Base-by-base conservation (phyloP, 352 stramenopile species). In the Pythium folliculosum region DNA sequence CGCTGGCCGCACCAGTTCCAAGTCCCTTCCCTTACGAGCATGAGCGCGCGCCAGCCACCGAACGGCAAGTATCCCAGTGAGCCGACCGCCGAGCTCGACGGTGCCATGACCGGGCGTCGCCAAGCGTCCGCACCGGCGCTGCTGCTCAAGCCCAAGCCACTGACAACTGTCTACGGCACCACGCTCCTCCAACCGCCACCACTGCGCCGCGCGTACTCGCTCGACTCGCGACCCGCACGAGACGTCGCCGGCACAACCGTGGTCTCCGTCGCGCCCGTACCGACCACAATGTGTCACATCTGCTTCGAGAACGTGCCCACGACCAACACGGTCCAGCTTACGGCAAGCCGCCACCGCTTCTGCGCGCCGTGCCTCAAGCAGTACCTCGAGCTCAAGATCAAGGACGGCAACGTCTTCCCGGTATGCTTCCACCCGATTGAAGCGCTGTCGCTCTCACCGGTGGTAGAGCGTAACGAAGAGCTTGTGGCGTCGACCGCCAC, bases 341-440 rank as follows among this genome's bases (percentile, higher is more conserved):
- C 57, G 6, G 66, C 63, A 22, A 90, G 84, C 63, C 70, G 74
- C 12, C 84, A 92, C 51, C 63, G 49, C 14, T 92, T 90, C 50
- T 92, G 84, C 61, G 65, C 73, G 13, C 22, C 66, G 52, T 92
- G 84, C 55, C 56, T 92, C 27, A 75, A 71, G 48, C 77, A 65
- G 35, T 90, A 84, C 56, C 60, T 92, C 21, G 71, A 83, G 68
- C 82, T 84, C 51, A 90, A 90, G 62, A 82, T 92, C 55, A 63
- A 69, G 49, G 81, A 90, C 44, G 81, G 69, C 9, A 71, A 88
- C 49, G 81, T 93, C 27, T 86, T 84, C 40, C 78, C 82, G 12
- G 81, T 72, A 32, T 94, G 86, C 71, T 94, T 91, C 60, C 67
- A 80, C 38, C 40, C 27, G 27, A n/a, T n/a, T n/a, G n/a, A n/a